Conservation (phyloP, 495 filamentous ascomycete genomes). For the Neurospora sp. region DNA sequence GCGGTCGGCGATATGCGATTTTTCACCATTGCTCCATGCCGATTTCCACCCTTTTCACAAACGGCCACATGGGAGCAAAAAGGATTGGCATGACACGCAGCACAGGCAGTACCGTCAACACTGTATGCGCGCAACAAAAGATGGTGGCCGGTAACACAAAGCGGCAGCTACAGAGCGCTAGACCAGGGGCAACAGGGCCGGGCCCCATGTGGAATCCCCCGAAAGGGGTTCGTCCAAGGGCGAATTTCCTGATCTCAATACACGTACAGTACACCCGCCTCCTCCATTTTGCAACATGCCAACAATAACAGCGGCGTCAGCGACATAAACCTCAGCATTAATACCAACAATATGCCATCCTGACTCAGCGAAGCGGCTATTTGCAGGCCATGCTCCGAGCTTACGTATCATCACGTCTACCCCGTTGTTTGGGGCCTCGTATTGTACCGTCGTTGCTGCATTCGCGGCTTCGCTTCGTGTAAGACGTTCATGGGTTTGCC, state of each 20-base stretch:
- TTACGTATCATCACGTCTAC: not conserved
- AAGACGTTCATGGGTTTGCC: not conserved
- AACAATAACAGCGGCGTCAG: constrained; percentile 2
- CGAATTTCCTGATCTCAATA: constrained; percentile 12
- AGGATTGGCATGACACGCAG: not conserved
- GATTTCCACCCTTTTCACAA: not conserved
- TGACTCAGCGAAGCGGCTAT: not conserved
- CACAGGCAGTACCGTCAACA: not conserved
- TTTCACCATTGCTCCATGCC: not conserved
- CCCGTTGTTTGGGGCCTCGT: not conserved
- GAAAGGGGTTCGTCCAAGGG: constrained; percentile 6
- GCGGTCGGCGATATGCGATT: not conserved
- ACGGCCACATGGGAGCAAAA: not conserved
- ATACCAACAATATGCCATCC: constrained; percentile 3
- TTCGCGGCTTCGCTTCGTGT: constrained; percentile 4
- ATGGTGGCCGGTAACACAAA: not conserved
- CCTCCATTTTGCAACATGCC: constrained; percentile 10
- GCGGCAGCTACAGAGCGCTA: not conserved
- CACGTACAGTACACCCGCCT: constrained; percentile 9
- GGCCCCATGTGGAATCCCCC: constrained; percentile 3
- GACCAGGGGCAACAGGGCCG: constrained; percentile 1
- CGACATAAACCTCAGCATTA: not conserved
- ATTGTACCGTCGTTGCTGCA: not conserved
- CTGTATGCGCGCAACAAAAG: not conserved
- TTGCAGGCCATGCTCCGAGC: not conserved